phyloP scores from a whole-genome alignment of 805 yeast genomes.

The Cyberlindnera maclurae region DNA sequence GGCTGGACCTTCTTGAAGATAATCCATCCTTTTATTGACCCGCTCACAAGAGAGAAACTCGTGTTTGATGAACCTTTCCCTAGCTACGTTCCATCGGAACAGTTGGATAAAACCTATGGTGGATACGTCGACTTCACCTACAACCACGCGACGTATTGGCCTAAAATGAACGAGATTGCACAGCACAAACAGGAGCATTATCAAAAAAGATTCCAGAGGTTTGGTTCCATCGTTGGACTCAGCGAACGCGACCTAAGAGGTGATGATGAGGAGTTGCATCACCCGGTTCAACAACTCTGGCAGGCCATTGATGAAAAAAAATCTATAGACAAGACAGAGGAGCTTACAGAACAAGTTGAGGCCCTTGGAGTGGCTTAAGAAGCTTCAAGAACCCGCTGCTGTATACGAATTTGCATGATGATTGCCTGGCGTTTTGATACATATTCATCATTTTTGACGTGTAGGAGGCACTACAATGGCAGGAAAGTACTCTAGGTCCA shows the following conservation, averaged over 20 bases:
- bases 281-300: slow-evolving; percentile 16
- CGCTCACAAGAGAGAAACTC: slow-evolving; percentile 87
- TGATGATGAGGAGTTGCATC: slow-evolving; percentile 10
- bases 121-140: slow-evolving; percentile 84
- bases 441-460: too few relatives aligned
- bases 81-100: slow-evolving; percentile 72
- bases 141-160: slow-evolving; percentile 76
- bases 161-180: slow-evolving; percentile 55
- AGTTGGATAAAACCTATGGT: slow-evolving; percentile 77
- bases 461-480: too few relatives aligned
- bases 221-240: slow-evolving; percentile 70
- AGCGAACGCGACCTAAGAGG: slow-evolving; percentile 77
- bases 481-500: too few relatives aligned
- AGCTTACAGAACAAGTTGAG: slow-evolving; percentile 10
- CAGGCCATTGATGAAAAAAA: neutral
- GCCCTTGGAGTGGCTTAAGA: slow-evolving; percentile 6
- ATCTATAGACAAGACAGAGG: slow-evolving; percentile 2
- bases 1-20: slow-evolving; percentile 90
- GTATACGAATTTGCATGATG: too few relatives aligned
- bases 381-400: neutral
- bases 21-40: slow-evolving; percentile 94
- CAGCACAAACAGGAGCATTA: slow-evolving; percentile 53
- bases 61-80: slow-evolving; percentile 87
- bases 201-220: slow-evolving; percentile 57
- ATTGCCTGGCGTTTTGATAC: too few relatives aligned